phyloP scores from a whole-genome alignment of 108 stramenopile genomes.

The Skeletonema grethae region DNA sequence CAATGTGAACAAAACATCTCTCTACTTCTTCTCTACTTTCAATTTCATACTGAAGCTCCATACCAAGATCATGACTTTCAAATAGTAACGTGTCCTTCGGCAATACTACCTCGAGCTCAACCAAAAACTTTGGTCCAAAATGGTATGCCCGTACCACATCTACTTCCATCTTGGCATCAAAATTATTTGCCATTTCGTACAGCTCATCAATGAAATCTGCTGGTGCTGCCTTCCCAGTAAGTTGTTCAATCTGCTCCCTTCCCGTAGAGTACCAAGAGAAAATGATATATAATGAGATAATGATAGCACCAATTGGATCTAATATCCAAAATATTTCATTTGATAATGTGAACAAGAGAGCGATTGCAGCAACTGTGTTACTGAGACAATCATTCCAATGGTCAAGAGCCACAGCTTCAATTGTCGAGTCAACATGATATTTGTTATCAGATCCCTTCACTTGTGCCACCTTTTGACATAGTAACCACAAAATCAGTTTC shows the following conservation, averaged over 20 bases:
- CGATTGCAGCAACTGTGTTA: conserved; percentile 87
- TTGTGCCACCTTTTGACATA: conserved; percentile 63
- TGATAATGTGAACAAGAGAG: conserved; percentile 66
- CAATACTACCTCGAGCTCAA: conserved; percentile 93
- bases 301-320: conserved; percentile 90
- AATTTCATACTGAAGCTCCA: conserved; percentile 95
- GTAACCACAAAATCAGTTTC: conserved; percentile 64
- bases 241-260: conserved; percentile 91
- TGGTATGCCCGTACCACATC: conserved; percentile 92
- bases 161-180: conserved; percentile 82
- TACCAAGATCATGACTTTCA: conserved; percentile 92
- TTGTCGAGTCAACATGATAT: conserved; percentile 67
- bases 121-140: conserved; percentile 94
- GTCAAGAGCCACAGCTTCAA: conserved; percentile 91
- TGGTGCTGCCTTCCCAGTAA: conserved; percentile 90
- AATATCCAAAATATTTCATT: conserved; percentile 67
- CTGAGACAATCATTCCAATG: conserved; percentile 93
- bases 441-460: conserved; percentile 24
- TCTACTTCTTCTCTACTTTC: conserved; percentile 91
- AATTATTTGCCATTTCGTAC: conserved; percentile 68
- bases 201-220: conserved; percentile 89
- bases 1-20: conserved; percentile 96
- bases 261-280: conserved; percentile 88
- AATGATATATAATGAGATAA: conserved; percentile 90
- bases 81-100: conserved; percentile 76